These are phyloP conservation scores for Phaffomyces antillensis DNA, from an alignment of 805 yeast genomes.

Conservation along the genomic window DNA sequence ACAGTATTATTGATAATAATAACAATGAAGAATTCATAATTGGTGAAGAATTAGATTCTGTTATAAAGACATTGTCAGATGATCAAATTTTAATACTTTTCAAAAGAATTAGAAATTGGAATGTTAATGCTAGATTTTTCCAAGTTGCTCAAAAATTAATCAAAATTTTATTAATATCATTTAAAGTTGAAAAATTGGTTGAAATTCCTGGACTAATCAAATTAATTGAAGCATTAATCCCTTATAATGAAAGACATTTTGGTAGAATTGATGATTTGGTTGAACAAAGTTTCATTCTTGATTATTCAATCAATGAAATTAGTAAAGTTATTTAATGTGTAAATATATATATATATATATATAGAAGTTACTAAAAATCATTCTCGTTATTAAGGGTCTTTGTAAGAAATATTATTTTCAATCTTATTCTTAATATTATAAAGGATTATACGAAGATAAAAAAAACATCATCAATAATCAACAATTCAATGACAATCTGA, in stretches of 20 bases:
- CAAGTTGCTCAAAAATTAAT: constrained; percentile 74
- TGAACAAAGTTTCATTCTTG: constrained; percentile 81
- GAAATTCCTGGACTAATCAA: constrained; percentile 62
- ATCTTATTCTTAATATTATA: too few species aligned
- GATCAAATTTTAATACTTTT: constrained; percentile 57
- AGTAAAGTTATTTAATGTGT: constrained; percentile 27
- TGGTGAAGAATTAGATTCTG: constrained; percentile 51
- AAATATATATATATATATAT: too few species aligned
- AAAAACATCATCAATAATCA: too few species aligned
- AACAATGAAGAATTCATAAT: constrained; percentile 25
- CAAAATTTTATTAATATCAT: constrained; percentile 51
- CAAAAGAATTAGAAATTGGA: constrained; percentile 88
- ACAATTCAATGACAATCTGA: too few species aligned
- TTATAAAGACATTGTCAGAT: constrained; percentile 48
- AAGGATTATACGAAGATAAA: too few species aligned
- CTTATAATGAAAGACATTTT: constrained; percentile 85
- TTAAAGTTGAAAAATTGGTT: constrained; percentile 48
- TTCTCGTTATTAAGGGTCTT: too few species aligned
- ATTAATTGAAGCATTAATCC: constrained; percentile 68
- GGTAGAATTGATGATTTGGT: constrained; percentile 67
- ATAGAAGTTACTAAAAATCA: background rate
- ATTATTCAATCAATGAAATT: constrained; percentile 79
- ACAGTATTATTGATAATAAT: constrained; percentile 39
- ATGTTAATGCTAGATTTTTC: constrained; percentile 77
- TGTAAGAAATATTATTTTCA: too few species aligned